Base-by-base conservation (phyloP, 83 land plant genomes). In the Larix sibirica region DNA sequence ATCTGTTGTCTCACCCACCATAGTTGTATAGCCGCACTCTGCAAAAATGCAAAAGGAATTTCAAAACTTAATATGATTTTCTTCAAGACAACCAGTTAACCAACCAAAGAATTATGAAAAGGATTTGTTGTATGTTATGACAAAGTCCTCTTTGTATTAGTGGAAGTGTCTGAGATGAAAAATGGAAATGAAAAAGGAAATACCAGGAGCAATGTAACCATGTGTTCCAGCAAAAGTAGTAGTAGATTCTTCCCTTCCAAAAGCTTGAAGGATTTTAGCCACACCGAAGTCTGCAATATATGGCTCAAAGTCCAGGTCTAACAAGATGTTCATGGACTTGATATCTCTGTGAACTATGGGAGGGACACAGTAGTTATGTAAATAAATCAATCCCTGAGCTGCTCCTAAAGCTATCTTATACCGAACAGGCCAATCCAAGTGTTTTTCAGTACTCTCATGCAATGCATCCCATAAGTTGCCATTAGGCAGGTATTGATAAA, bases 171-270 rank as follows among this genome's bases (percentile, higher is more conserved):
- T 47, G 12, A 47, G 54, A 47, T 47, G 8, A 47, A 8, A 47
- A 47, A 7, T 47, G 54, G 54, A 47, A 47, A 47, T 63, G 44
- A 33, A 20, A 31, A 20, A 28, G 26, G 4, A 26, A 56, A 83
- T 87, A 92, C 96, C 96, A 80, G 96, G 96, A 16, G 95, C 94
- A 71, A 94, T 71, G 84, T 94, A 94, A 18, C 96, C 96, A 71
- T 87, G 89, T 0, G 96, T 92, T 24, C 96, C 96, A 2, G 91
- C 87, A 77, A 91, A 80, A 28, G 86, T 81, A 14, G 87, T 84
- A 47, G 54, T 47, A 14, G 91, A 86, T 44, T 90, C 91, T 26
- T 81, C 86, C 24, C 84, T 87, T 66, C 87, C 87, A 80, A 85
- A 87, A 21, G 93, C 95, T 50, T 92, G 93, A 77, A 94, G 79